Conservation (phyloP, 805 yeast genomes). For the Kregervanrija fluxuum region DNA sequence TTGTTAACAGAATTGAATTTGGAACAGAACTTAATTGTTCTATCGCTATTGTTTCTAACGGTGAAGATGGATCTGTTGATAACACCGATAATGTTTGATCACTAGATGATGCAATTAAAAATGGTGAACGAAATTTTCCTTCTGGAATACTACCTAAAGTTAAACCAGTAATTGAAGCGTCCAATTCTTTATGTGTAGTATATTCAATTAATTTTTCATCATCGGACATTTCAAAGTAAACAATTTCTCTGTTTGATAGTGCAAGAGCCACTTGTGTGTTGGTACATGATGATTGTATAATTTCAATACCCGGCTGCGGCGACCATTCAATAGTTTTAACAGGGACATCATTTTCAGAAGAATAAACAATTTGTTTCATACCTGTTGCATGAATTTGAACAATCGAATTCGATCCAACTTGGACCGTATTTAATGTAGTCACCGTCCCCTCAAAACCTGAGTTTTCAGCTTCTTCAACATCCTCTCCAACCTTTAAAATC, state of each 20-base stretch:
- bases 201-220: slow-evolving; percentile 66
- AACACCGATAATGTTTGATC: slow-evolving; percentile 66
- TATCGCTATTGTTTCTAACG: slow-evolving; percentile 53
- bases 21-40: slow-evolving; percentile 60
- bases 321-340: slow-evolving; percentile 54
- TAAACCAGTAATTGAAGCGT: slow-evolving; percentile 41
- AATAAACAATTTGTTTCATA: slow-evolving; percentile 45
- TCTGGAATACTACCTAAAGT: slow-evolving; percentile 42
- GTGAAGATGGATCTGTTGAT: slow-evolving; percentile 50
- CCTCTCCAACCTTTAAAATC: slow-evolving; percentile 72
- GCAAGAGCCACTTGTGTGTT: slow-evolving; percentile 63
- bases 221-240: slow-evolving; percentile 73
- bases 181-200: slow-evolving; percentile 50
- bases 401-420: slow-evolving; percentile 54
- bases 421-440: slow-evolving; percentile 61
- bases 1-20: slow-evolving; percentile 22
- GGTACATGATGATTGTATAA: slow-evolving; percentile 56
- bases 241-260: slow-evolving; percentile 64
- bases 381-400: slow-evolving; percentile 72
- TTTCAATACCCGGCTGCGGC: slow-evolving; percentile 70
- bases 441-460: slow-evolving; percentile 52
- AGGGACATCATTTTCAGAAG: slow-evolving; percentile 20
- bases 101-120: slow-evolving; percentile 62
- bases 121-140: slow-evolving; percentile 43
- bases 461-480: slow-evolving; percentile 60